Base-by-base conservation (phyloP, 1,139 yeast genomes). In the Lodderomyces elongisporus region DNA sequence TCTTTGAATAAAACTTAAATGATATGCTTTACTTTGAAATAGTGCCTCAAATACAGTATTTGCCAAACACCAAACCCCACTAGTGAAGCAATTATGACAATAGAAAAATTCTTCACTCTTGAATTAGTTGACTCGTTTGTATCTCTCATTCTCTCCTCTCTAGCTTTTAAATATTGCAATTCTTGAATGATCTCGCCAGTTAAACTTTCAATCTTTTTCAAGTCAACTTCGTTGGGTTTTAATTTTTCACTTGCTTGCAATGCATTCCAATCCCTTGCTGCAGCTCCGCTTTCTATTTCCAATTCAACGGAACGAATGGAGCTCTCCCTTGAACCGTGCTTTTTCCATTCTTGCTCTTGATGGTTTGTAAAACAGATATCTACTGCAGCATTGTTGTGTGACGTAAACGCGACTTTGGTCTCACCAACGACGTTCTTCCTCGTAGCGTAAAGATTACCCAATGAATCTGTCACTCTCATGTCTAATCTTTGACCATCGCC, bases 211-310 rank as follows among this genome's bases (percentile, higher is more conserved):
- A 89, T 67, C 54, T 85, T 79, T 58, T 89, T 79, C 57, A 91
- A 70, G 51, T 85, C 95, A 35, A 88, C 79, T 60, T 91, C 98
- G 31, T 82, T 77, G 8, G 98, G 97, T 64, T 84, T 85, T 60
- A 91, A 78, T 56, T 87, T 85, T 60, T 89, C 97, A 30, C 85
- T 76, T 26, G 95, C 89, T 65, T 89, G 96, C 43, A 88, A 70
- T 17, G 93, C 88, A 55, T 87, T 87, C 97, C 97, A 91, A 62
- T 91, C 97, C 61, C 97, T 81, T 26, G 97, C 97, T 48, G 89
- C 87, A 35, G 96, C 85, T 22, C 98, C 98, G 44, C 89, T 81
- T 60, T 91, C 97, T 39, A 91, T 83, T 46, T 89, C 96, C 51
- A 91, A 69, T 54, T 88, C 96, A 47, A 91, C 68, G 37, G 80